Evolutionary conservation across 768 basidiomycete species (phyloP).

Genomic region (Xanthoconium stramineum): DNA sequence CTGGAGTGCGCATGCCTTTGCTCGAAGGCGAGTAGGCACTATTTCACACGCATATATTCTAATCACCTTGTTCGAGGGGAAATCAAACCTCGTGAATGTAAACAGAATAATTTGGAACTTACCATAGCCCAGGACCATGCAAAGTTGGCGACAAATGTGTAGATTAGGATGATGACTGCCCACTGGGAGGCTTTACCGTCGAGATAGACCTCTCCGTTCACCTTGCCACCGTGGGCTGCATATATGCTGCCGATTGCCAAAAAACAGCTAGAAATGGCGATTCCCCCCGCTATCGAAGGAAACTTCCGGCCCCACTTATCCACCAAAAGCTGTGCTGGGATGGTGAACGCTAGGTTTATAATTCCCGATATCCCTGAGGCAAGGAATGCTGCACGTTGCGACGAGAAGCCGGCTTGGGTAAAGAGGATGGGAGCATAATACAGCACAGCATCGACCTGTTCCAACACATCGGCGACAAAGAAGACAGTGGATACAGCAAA

Average conservation of each 20-base stretch:
- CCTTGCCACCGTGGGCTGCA: conserved; percentile 35
- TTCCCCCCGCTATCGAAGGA: conserved; percentile 42
- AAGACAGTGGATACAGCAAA: neutral
- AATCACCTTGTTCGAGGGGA: conserved; percentile 21
- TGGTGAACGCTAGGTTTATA: conserved; percentile 38
- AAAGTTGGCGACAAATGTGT: conserved; percentile 44
- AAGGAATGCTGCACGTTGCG: conserved; percentile 45
- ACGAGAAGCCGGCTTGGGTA: conserved; percentile 47
- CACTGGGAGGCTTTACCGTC: conserved; percentile 27
- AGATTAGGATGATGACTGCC: conserved; percentile 45
- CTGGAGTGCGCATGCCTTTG: conserved; percentile 41
- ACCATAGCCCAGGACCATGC: conserved; percentile 44
- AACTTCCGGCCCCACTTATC: conserved; percentile 38
- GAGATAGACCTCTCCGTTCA: conserved; percentile 22
- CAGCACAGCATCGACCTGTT: conserved; percentile 27
- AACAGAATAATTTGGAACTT: conserved; percentile 2
- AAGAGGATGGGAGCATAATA: conserved; percentile 49
- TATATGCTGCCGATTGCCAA: conserved; percentile 45
- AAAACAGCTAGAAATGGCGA: conserved; percentile 37
- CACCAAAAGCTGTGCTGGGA: conserved; percentile 36
- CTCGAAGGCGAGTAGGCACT: conserved; percentile 45
- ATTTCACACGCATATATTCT: conserved; percentile 45
- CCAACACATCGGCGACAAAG: neutral
- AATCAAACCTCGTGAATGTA: neutral
- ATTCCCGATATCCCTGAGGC: conserved; percentile 50